These are phyloP conservation scores for Backusella macrospora DNA, from an alignment of 192 early-diverging fungal species.

Conservation along the genomic window DNA sequence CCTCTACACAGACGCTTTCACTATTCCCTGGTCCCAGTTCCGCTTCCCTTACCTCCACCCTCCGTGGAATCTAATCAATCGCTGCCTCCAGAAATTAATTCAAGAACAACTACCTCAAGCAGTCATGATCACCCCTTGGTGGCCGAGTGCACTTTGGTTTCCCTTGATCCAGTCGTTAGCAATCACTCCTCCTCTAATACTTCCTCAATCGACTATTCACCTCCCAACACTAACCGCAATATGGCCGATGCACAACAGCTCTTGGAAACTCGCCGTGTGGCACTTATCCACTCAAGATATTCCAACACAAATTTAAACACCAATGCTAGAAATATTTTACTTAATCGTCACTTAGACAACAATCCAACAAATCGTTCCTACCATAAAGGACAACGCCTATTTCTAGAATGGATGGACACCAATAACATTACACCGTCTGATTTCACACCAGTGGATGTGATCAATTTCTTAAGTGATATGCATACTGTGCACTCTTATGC, in stretches of 20 bases:
- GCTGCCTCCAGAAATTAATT: conserved; percentile 18
- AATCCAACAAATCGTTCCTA: no score
- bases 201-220: not conserved
- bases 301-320: not conserved
- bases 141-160: conserved; percentile 34
- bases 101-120: conserved; percentile 26
- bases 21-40: conserved; percentile 20
- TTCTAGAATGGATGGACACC: not conserved
- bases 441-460: not conserved
- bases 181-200: not conserved
- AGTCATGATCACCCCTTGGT: conserved; percentile 28
- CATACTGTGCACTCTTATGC: not conserved
- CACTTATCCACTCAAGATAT: not conserved
- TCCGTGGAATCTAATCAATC: conserved; percentile 35
- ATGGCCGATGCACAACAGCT: not conserved
- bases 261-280: conserved; percentile 17
- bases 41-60: conserved; percentile 32
- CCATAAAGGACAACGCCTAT: not conserved
- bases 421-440: not conserved
- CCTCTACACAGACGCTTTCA: conserved; percentile 19
- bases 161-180: conserved; percentile 25
- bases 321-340: not conserved
- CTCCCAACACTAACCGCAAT: not conserved
- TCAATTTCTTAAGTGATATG: not conserved
- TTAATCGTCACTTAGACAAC: no score